phyloP scores from a whole-genome alignment of 2,329 filamentous ascomycete species.

The Paraphoma sp. region DNA sequence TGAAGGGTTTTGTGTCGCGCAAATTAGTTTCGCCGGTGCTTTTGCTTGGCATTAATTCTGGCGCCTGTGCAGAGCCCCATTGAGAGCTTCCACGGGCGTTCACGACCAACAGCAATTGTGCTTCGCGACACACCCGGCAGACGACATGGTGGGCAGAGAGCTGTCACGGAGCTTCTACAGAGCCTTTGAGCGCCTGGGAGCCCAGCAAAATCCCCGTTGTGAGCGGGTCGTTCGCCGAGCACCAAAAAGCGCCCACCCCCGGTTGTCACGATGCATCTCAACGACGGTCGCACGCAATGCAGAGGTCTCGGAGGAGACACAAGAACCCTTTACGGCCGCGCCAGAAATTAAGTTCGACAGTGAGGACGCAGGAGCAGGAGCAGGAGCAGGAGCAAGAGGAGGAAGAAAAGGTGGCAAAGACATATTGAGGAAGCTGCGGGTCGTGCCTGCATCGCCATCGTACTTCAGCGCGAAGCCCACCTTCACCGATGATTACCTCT shows the following conservation, averaged over 20 bases:
- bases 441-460: slow-evolving; percentile 85
- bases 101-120: slow-evolving; percentile 9
- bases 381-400: slow-evolving; percentile 7
- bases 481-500: slow-evolving; percentile 85
- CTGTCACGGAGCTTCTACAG: slow-evolving; percentile 36
- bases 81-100: slow-evolving; percentile 9
- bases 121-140: slow-evolving; percentile 7
- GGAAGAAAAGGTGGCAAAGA: slow-evolving; percentile 15
- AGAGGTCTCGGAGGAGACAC: slow-evolving; percentile 28
- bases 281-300: slow-evolving; percentile 35
- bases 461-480: slow-evolving; percentile 89
- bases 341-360: slow-evolving; percentile 52
- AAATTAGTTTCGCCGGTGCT: slow-evolving; percentile 30
- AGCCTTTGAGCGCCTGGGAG: slow-evolving; percentile 33
- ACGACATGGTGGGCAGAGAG: slow-evolving; percentile 41
- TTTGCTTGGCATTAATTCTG: slow-evolving; percentile 16
- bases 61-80: slow-evolving; percentile 13
- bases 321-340: slow-evolving; percentile 49
- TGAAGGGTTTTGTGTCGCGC: slow-evolving; percentile 30
- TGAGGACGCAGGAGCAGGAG: slow-evolving; percentile 11
- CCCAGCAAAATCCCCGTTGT: slow-evolving; percentile 28
- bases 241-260: slow-evolving; percentile 22
- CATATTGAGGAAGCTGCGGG: slow-evolving; percentile 60
- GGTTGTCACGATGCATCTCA: slow-evolving; percentile 40
- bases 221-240: slow-evolving; percentile 24